Evolutionary conservation across 2,329 filamentous ascomycete genomes (phyloP), one percentile per base, ranked within the genome.

Genomic region (Nigrospora sphaerica): DNA sequence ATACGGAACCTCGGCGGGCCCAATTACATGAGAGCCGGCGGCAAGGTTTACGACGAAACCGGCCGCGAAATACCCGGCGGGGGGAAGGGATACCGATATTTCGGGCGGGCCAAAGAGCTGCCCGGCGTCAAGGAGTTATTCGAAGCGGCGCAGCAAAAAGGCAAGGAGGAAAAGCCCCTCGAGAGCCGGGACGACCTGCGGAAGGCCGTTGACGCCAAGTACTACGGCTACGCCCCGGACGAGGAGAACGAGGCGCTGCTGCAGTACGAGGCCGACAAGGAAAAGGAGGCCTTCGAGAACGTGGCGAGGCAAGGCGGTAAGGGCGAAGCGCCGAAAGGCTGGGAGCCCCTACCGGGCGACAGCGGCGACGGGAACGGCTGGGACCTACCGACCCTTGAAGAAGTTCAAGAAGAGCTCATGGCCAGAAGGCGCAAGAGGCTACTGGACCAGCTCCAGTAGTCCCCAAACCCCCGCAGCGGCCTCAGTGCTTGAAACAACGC

Each of bases 91-190:
- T 97, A 97, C 72, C 80, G 88, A 57, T 95, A 95, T 67, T 98
- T 95, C 70, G 93, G 93, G 0, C 76, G 93, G 4, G 93, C 93
- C 43, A 80, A 78, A 60, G 93, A 97, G 54, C 67, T 98, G 32
- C 93, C 93, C 0, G 93, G 93, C 43, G 93, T 98, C 6, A 96
- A 96, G 67, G 93, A 98, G 71, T 73, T 98, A 63, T 95, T 96
- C 61, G 91, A 95, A 58, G 85, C 86, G 1, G 86, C 88, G 1
- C 75, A 75, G 42, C 71, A 74, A 52, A 76, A 74, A 49, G 49
- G 67, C n/a, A 71, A 72, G 43, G 74, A 73, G 3, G 77, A 83
- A 49, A 84, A 83, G 59, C 78, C 82, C 3, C 67, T 81, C 10
- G 85, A 88, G 59, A 77, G 78, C 50, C 75, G 86, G 56, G 80